Conservation (phyloP, 2,329 filamentous ascomycete genomes). For the Berkeleyomyces basicola region DNA sequence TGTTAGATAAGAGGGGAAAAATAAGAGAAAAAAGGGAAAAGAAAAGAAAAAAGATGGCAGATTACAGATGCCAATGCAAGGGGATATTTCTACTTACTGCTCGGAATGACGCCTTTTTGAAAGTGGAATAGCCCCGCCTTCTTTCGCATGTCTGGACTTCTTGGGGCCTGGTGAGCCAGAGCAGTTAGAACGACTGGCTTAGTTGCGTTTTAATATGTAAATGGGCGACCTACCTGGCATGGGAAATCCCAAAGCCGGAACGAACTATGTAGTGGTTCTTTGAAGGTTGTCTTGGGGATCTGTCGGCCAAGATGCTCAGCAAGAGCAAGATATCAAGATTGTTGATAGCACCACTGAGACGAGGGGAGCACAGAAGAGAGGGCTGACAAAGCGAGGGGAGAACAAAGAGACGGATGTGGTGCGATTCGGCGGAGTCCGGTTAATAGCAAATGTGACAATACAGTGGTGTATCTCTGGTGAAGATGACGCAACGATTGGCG, state of each 20-base stretch:
- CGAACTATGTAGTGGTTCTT: not conserved
- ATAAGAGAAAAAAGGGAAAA: not conserved
- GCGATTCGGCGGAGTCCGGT: not conserved
- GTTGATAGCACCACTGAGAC: not conserved
- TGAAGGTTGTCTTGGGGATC: not conserved
- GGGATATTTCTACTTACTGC: slow-evolving; percentile 35
- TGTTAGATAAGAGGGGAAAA: not conserved
- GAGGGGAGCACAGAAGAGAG: not conserved
- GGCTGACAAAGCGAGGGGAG: not conserved
- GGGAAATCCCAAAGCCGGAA: slow-evolving; percentile 8
- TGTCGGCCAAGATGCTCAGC: not conserved
- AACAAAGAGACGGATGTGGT: not conserved
- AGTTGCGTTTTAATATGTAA: not conserved
- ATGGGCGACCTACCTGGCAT: slow-evolving; percentile 4
- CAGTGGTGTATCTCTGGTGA: not conserved
- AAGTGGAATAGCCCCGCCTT: slow-evolving; percentile 21
- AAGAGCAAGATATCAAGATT: not conserved
- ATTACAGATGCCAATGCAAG: not conserved
- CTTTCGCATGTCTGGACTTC: slow-evolving; percentile 40
- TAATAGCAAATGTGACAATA: not conserved
- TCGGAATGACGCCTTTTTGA: slow-evolving; percentile 25
- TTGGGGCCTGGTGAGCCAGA: slow-evolving; percentile 24
- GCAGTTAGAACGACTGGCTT: not conserved
- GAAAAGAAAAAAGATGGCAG: not conserved
- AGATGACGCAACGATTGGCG: not conserved